Evolutionary conservation across 345 rosid species (phyloP).

Genomic region (Salix koriyanagi): DNA sequence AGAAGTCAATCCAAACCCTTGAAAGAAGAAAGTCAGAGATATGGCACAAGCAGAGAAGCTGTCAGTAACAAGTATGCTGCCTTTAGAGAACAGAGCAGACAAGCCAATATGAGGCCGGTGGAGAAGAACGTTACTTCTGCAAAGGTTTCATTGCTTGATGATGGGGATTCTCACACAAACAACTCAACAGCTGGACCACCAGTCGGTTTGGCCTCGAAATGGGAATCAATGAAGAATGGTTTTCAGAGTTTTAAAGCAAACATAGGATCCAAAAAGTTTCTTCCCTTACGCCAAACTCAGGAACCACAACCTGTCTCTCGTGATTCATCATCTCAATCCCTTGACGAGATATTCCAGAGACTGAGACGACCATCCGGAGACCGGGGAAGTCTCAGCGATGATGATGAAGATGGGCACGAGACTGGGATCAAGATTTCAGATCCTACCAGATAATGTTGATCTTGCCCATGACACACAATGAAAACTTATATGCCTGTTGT

Average conservation of each 20-base stretch:
- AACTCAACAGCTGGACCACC: conserved; percentile 37
- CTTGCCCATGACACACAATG: neutral
- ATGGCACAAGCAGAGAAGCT: conserved; percentile 70
- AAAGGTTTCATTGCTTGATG: conserved; percentile 73
- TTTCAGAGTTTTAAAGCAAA: conserved; percentile 84
- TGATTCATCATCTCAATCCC: conserved; percentile 50
- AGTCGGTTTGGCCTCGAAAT: conserved; percentile 56
- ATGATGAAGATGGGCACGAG: conserved; percentile 26
- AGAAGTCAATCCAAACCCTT: conserved; percentile 41
- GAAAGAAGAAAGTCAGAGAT: conserved; percentile 61
- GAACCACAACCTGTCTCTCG: conserved; percentile 37
- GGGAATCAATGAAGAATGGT: conserved; percentile 83
- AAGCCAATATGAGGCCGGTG: conserved; percentile 39
- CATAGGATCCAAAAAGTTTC: conserved; percentile 60
- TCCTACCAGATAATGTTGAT: conserved; percentile 22
- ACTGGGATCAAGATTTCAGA: conserved; percentile 18
- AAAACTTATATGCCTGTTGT: neutral
- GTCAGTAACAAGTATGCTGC: conserved; percentile 83
- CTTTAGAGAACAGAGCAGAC: conserved; percentile 68
- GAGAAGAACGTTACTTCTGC: conserved; percentile 65
- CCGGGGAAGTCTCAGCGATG: conserved; percentile 32
- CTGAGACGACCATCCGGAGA: conserved; percentile 61
- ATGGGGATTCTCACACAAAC: conserved; percentile 29
- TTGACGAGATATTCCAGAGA: conserved; percentile 87
- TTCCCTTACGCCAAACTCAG: conserved; percentile 54